Conservation (phyloP, 176 grass and related monocot genomes). For the Secale cereale region DNA sequence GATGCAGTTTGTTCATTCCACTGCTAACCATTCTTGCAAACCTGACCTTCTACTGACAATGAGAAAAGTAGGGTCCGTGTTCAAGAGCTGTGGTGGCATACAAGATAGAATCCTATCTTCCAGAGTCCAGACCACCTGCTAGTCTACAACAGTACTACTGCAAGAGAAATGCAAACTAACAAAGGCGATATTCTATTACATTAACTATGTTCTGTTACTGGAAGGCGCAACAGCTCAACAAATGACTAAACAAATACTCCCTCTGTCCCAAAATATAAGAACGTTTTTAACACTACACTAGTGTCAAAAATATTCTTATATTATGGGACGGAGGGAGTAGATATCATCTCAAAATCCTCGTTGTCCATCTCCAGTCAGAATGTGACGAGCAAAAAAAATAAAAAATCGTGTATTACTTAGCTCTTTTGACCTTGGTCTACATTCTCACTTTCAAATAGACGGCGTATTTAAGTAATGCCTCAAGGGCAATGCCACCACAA, state of each 20-base stretch:
- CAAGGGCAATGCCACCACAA: neutral
- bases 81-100: neutral
- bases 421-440: neutral
- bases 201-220: neutral
- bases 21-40: neutral
- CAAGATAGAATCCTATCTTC: neutral
- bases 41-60: neutral
- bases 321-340: too few relatives aligned
- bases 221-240: neutral
- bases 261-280: too few relatives aligned
- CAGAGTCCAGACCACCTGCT: neutral
- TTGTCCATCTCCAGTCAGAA: neutral
- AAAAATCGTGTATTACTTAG: neutral
- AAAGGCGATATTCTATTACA: neutral
- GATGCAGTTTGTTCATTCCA: constrained; percentile 1
- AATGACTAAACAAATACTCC: neutral
- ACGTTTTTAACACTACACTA: too few relatives aligned
- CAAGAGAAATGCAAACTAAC: constrained; percentile 4
- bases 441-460: neutral
- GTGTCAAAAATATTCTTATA: too few relatives aligned
- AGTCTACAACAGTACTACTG: neutral
- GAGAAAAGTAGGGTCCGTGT: constrained; percentile 4
- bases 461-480: constrained; percentile 8
- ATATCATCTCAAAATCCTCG: neutral
- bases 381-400: neutral